Evolutionary conservation across 345 rosid genomes (phyloP).

Genomic region (Eutrema heterophyllum): DNA sequence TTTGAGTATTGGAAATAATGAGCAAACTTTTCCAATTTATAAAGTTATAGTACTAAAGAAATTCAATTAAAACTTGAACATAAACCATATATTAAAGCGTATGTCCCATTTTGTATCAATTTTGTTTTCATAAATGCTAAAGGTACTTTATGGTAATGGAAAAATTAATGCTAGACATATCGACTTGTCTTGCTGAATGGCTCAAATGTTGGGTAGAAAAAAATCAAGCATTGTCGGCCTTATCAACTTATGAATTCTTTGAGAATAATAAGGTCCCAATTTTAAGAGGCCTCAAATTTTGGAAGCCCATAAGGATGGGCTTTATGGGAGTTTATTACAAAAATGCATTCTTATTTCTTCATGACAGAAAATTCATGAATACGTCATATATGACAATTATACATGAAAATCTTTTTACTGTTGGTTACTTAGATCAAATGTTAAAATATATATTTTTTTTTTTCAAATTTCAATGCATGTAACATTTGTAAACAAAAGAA

Average conservation of each 20-base stretch:
- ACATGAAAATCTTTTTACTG: background rate
- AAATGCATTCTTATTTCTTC: background rate
- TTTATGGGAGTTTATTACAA: background rate
- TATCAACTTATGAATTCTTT: background rate
- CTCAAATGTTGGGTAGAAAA: background rate
- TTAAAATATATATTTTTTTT: background rate
- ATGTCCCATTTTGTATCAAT: background rate
- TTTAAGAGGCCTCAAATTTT: background rate
- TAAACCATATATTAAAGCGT: background rate
- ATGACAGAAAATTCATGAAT: background rate
- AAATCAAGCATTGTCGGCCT: background rate
- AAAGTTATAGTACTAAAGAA: no score
- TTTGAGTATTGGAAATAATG: no score
- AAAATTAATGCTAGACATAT: background rate
- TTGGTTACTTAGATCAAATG: background rate
- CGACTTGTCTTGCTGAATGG: background rate
- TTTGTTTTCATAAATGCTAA: background rate
- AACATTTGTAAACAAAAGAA: background rate
- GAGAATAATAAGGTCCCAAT: background rate
- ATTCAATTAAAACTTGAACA: background rate
- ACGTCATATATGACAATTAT: background rate
- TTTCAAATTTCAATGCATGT: background rate
- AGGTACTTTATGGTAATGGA: background rate
- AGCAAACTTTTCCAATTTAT: no score
- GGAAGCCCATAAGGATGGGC: background rate